Percentiles rank a stretch among this genome's conserved stretches.
Conservation (phyloP, 148 eudicot species). For the Rhododendron williamsianum region DNA sequence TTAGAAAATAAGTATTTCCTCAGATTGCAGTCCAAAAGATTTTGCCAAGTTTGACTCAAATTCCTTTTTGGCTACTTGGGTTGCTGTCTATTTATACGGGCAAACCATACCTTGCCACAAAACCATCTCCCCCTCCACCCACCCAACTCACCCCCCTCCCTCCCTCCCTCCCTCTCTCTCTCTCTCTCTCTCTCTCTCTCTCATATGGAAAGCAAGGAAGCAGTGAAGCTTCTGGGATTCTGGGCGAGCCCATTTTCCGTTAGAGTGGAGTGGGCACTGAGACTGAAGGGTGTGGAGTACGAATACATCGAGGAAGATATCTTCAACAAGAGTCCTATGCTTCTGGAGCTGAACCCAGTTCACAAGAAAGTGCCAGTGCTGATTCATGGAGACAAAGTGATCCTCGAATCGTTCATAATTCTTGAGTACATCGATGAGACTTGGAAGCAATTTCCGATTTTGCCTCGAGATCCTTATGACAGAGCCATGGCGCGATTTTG, state of each 20-base stretch:
- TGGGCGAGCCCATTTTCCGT: constrained; percentile 20
- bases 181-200: background rate
- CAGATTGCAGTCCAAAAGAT: background rate
- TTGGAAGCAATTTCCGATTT: background rate
- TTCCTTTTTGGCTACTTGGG: background rate
- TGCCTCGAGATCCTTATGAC: background rate
- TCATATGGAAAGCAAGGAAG: background rate
- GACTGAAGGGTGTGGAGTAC: constrained; percentile 15
- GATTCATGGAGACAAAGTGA: background rate
- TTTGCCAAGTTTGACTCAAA: background rate
- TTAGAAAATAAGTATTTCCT: too few species aligned
- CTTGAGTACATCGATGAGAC: background rate
- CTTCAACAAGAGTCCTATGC: background rate
- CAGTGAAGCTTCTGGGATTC: constrained; percentile 16
- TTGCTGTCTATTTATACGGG: background rate
- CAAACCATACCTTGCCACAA: background rate
- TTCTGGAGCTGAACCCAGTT: background rate
- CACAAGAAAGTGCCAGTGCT: background rate
- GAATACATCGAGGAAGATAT: background rate
- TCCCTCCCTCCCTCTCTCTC: too few species aligned
- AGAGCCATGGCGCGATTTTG: background rate
- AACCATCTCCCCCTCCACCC: too few species aligned
- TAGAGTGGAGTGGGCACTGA: background rate
- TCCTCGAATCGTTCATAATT: background rate
- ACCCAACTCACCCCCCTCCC: too few species aligned